phyloP scores from a whole-genome alignment of 1,139 yeast species.

The Suhomyces kunorum region DNA sequence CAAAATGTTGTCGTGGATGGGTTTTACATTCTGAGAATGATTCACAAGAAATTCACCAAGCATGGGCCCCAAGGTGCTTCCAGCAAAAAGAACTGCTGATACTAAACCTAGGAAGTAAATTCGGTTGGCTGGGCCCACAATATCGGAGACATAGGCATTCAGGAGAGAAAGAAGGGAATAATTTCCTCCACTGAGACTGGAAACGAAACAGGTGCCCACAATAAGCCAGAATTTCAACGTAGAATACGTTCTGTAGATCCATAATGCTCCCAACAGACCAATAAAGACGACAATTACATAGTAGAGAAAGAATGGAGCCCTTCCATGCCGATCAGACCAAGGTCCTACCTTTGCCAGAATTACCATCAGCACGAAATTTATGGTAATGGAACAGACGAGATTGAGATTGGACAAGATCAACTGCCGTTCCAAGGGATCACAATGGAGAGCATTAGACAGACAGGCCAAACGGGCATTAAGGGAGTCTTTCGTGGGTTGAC shows the following conservation, averaged over 20 bases:
- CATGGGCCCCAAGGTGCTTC: conserved; percentile 15
- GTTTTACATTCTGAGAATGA: conserved; percentile 1
- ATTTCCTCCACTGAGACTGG: conserved; percentile 14
- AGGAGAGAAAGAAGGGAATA: conserved; percentile 10
- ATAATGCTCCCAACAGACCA: conserved; percentile 5
- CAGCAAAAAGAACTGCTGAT: conserved; percentile 11
- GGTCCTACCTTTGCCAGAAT: conserved; percentile 15
- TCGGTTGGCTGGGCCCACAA: conserved; percentile 11
- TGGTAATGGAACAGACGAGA: conserved; percentile 7
- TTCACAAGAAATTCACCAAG: conserved; percentile 7
- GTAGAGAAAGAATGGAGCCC: conserved; percentile 11
- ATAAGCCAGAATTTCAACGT: conserved; percentile 9
- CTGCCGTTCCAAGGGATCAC: conserved; percentile 10
- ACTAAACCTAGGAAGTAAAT: conserved; percentile 13
- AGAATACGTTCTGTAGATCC: conserved; percentile 6
- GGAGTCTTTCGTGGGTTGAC: conserved; percentile 12
- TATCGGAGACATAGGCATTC: conserved; percentile 15
- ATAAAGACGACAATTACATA: conserved; percentile 4
- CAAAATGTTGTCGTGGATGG: conserved; percentile 6
- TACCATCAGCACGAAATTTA: conserved; percentile 11
- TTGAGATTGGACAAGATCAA: conserved; percentile 11
- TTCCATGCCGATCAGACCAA: conserved; percentile 14
- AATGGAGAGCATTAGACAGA: not conserved
- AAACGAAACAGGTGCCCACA: conserved; percentile 6
- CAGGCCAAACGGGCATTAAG: conserved; percentile 10